Percentiles rank a stretch among this genome's conserved stretches.
Conservation (phyloP, 2,329 filamentous ascomycete species). For the Spiromastix sp. region DNA sequence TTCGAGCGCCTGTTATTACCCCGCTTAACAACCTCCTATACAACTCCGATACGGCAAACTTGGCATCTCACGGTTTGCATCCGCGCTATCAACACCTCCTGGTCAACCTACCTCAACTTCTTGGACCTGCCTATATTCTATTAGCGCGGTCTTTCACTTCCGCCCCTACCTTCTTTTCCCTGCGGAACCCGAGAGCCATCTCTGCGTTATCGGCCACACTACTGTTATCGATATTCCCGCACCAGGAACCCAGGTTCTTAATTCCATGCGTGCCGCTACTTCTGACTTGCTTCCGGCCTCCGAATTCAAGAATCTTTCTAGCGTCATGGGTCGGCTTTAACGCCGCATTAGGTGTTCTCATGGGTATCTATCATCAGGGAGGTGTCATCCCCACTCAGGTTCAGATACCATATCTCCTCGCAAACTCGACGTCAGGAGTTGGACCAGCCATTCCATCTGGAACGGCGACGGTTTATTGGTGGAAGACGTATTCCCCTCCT, state of each 20-base stretch:
- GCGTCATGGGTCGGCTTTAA: constrained; percentile 40
- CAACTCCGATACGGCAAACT: constrained; percentile 59
- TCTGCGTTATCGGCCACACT: constrained; percentile 35
- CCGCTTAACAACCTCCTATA: constrained; percentile 70
- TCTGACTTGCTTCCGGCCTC: constrained; percentile 37
- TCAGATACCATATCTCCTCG: constrained; percentile 31
- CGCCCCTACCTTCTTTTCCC: constrained; percentile 21
- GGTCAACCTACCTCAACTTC: constrained; percentile 59
- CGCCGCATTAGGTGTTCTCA: constrained; percentile 35
- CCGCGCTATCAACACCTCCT: constrained; percentile 68
- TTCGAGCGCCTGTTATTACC: constrained; percentile 57
- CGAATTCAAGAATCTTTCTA: constrained; percentile 31
- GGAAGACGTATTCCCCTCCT: constrained; percentile 46
- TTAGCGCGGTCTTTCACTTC: constrained; percentile 34
- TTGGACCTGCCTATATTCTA: constrained; percentile 58
- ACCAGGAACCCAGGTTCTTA: constrained; percentile 45
- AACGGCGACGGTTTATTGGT: constrained; percentile 38
- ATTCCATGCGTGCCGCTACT: constrained; percentile 42
- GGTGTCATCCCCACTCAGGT: constrained; percentile 41
- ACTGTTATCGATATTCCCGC: constrained; percentile 36
- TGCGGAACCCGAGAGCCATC: constrained; percentile 31
- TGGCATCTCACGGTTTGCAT: constrained; percentile 66
- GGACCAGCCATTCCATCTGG: not conserved
- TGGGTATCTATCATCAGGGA: constrained; percentile 45
- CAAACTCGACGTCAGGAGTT: constrained; percentile 16